Evolutionary conservation across 345 rosid genomes (phyloP).

Genomic region (Aquilaria malaccensis): DNA sequence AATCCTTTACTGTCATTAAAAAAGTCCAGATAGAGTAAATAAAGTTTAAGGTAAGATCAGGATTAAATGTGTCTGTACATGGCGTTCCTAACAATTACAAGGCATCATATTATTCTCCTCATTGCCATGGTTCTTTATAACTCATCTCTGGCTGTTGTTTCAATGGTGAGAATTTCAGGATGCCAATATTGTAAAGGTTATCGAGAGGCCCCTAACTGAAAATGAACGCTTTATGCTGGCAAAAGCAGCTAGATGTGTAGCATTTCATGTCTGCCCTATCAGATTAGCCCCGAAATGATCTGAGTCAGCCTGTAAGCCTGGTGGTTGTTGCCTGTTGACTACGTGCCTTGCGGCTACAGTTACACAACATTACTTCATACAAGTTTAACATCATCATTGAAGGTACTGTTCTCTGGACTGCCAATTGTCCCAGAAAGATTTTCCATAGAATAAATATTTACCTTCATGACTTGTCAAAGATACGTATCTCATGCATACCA

Average conservation of each 20-base stretch:
- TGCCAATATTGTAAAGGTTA: constrained; percentile 74
- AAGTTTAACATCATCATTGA: too few species aligned
- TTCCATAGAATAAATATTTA: too few species aligned
- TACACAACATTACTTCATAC: too few species aligned
- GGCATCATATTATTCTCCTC: background rate
- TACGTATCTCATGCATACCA: too few species aligned
- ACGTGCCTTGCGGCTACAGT: too few species aligned
- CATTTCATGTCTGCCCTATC: constrained; percentile 83
- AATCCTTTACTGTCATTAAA: background rate
- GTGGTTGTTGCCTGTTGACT: too few species aligned
- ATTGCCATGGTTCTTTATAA: background rate
- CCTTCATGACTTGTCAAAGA: too few species aligned
- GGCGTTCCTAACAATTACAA: background rate
- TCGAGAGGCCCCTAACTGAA: constrained; percentile 84
- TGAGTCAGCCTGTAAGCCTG: background rate
- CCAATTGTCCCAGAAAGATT: too few species aligned
- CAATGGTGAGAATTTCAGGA: constrained; percentile 34
- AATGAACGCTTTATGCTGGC: constrained; percentile 87
- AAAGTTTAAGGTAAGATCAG: too few species aligned
- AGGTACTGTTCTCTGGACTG: too few species aligned
- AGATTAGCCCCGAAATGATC: constrained; percentile 61
- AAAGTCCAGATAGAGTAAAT: background rate
- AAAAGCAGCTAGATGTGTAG: constrained; percentile 83
- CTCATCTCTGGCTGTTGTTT: constrained; percentile 9
- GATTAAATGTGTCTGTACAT: too few species aligned